Evolutionary conservation across 2,329 filamentous ascomycete genomes (phyloP).

Genomic region (Paraconiothyrium sp.): DNA sequence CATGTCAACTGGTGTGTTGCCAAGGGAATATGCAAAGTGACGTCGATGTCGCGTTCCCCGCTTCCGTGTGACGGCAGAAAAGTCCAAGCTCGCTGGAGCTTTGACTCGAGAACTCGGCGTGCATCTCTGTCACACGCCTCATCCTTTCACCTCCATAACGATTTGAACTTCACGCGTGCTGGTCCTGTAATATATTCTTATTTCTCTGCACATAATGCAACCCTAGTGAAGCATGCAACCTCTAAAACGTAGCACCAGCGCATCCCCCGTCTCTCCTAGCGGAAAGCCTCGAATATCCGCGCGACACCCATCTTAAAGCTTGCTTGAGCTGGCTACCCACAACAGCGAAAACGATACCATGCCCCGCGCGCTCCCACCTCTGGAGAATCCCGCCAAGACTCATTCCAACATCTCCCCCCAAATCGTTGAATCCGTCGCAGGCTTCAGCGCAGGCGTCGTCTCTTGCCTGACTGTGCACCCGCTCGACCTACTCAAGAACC

Average conservation of each 20-base stretch:
- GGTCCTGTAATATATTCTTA: background rate
- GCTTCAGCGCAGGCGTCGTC: constrained; percentile 86
- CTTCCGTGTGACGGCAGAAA: background rate
- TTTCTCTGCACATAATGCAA: background rate
- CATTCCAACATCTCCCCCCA: constrained; percentile 65
- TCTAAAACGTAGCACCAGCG: background rate
- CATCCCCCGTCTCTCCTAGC: constrained; percentile 9
- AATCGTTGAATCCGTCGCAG: constrained; percentile 85
- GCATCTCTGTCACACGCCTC: background rate
- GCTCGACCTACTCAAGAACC: constrained; percentile 94
- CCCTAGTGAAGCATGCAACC: background rate
- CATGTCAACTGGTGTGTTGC: no score
- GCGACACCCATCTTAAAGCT: background rate
- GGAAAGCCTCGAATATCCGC: background rate
- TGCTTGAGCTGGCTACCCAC: background rate
- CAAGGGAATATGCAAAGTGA: no score
- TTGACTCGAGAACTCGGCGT: background rate
- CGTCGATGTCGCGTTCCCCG: background rate
- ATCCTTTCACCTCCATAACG: background rate
- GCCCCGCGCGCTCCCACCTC: constrained; percentile 60
- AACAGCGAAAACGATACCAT: constrained; percentile 41
- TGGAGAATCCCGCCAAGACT: constrained; percentile 53
- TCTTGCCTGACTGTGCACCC: constrained; percentile 90
- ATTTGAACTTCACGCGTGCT: background rate
- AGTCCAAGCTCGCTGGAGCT: constrained; percentile 3